Evolutionary conservation across 805 yeast genomes (phyloP), one percentile per base, ranked within the genome.

Genomic region (Candida pseudoglaebosa): DNA sequence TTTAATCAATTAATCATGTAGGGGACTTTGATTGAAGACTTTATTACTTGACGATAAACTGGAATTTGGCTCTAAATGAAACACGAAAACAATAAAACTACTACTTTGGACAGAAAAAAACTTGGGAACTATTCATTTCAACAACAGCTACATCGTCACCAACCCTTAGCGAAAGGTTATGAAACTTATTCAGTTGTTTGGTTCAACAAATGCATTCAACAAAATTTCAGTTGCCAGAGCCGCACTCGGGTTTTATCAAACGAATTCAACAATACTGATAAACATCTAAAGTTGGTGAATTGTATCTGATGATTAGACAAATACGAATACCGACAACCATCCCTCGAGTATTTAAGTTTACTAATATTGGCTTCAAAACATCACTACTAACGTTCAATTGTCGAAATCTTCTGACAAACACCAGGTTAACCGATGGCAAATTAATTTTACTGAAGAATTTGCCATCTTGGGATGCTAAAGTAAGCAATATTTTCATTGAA

Each of bases 281-380:
- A 26, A 12, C 12, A 26, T n/a, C 5, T 10, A 5, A 26, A 10
- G 6, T 10, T 5, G 29, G 29, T 26, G 12, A 10, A 26, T n/a
- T n/a, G n/a, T n/a, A 26, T 26, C 5, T 10, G 12, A 26, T 26
- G 29, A 26, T 13, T 26, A 15, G 29, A 26, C 29, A 10, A 26
- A 15, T 26, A 26, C 29, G 29, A 26, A 26, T 26, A 26, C 29
- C 29, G 29, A 9, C 6, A 26, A 26, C 29, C 29, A 6, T 26
- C 13, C 29, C 29, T 9, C 9, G 29, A 26, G 29, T 26, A 10
- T 26, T 26, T 5, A 26, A 26, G 6, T 26, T 26, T 5, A 26
- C 29, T 26, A 26, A 13, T 26, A 26, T 26, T 12, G 6, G 12
- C 6, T 10, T 15, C 15, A 26, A n/a, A 9, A 10, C 29, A 6